Conservation (phyloP, 2,329 filamentous ascomycete species). For the Fusarium proliferatum region DNA sequence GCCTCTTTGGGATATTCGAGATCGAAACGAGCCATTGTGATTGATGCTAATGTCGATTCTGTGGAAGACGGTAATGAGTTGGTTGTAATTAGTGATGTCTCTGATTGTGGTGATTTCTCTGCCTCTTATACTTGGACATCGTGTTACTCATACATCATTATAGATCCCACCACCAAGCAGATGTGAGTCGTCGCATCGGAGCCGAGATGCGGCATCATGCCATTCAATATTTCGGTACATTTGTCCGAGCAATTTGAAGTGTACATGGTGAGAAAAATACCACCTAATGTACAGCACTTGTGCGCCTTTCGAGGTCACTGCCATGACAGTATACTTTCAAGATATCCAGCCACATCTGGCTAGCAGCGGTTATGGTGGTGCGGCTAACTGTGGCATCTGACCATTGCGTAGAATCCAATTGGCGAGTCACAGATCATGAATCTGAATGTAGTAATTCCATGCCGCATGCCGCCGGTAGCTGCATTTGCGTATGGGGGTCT, state of each 20-base stretch:
- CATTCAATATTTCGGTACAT: not conserved
- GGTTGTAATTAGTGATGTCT: not conserved
- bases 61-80: not conserved
- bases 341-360: not conserved
- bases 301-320: not conserved
- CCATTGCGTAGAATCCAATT: conserved; percentile 35
- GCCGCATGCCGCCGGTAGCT: not conserved
- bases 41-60: not conserved
- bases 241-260: conserved; percentile 5
- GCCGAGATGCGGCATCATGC: conserved; percentile 1
- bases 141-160: not conserved
- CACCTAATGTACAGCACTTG: not conserved
- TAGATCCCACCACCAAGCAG: not conserved
- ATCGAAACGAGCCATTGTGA: conserved; percentile 50
- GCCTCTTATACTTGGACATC: conserved; percentile 9
- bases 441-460: conserved; percentile 1
- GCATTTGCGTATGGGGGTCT: not conserved
- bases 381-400: conserved; percentile 36
- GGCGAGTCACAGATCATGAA: conserved; percentile 24
- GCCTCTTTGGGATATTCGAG: conserved; percentile 72
- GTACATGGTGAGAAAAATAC: not conserved
- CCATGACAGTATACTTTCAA: not conserved
- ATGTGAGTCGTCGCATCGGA: conserved; percentile 10
- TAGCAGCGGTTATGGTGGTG: conserved; percentile 15
- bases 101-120: not conserved